Percentiles rank a stretch among this genome's conserved stretches.
phyloP scores from a whole-genome alignment of 2,329 filamentous ascomycete genomes.

The Colletotrichum sp. region DNA sequence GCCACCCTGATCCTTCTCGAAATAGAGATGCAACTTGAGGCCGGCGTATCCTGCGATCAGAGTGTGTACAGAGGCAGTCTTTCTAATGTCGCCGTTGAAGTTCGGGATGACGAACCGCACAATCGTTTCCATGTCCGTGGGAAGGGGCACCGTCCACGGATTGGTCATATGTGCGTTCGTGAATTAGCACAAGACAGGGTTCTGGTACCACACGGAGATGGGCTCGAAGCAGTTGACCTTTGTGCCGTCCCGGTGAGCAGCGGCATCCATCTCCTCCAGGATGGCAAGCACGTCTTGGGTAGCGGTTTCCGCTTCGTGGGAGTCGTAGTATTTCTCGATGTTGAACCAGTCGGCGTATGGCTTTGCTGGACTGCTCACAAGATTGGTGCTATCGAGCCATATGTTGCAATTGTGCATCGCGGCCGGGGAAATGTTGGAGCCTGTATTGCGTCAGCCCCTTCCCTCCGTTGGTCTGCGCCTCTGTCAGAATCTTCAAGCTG shows the following conservation, averaged over 20 bases:
- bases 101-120: not conserved
- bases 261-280: not conserved
- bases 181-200: not conserved
- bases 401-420: not conserved
- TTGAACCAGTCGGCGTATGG: not conserved
- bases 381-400: not conserved
- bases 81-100: not conserved
- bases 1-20: not conserved
- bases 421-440: not conserved
- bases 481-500: not conserved
- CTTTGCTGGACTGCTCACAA: not conserved
- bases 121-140: not conserved
- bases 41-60: not conserved
- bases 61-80: not conserved
- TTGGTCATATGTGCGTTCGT: rapidly evolving
- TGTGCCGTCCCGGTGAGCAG: not conserved
- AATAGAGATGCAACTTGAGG: not conserved
- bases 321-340: not conserved
- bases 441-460: not conserved
- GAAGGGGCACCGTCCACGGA: not conserved
- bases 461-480: rapidly evolving
- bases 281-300: not conserved
- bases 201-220: not conserved
- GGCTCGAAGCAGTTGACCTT: not conserved
- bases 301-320: not conserved